phyloP scores from a whole-genome alignment of 2,329 filamentous ascomycete species.

The Pezicula carpinea region DNA sequence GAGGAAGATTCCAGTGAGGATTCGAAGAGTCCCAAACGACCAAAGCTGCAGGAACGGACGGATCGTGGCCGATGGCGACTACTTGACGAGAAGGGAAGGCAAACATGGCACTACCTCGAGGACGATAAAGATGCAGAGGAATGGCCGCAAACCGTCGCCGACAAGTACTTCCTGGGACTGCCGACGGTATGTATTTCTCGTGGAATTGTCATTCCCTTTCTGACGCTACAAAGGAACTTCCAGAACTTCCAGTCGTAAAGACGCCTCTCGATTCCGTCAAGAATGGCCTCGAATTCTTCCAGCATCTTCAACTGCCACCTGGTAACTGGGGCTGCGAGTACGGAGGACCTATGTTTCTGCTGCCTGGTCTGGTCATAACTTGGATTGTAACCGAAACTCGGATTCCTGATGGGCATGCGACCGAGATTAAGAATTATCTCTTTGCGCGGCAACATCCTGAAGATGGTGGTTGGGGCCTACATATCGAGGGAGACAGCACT shows the following conservation, averaged over 20 bases:
- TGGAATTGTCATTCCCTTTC: conserved; percentile 1
- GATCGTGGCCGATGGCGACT: conserved; percentile 83
- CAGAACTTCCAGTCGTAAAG: conserved; percentile 63
- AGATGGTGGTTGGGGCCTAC: conserved; percentile 95
- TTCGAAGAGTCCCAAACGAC: conserved; percentile 33
- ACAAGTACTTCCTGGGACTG: conserved; percentile 82
- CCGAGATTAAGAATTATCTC: conserved; percentile 89
- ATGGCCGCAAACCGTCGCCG: conserved; percentile 86
- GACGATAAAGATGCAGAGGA: conserved; percentile 63
- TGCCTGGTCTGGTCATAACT: conserved; percentile 78
- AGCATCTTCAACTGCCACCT: conserved; percentile 78
- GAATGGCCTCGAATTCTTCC: conserved; percentile 86
- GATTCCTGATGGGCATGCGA: conserved; percentile 73
- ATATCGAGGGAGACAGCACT: conserved; percentile 89
- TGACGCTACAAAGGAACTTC: conserved; percentile 56
- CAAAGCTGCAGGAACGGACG: conserved; percentile 54
- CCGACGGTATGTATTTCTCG: conserved; percentile 55
- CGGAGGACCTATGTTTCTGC: conserved; percentile 92
- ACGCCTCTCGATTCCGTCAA: conserved; percentile 71
- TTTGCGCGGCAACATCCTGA: conserved; percentile 78
- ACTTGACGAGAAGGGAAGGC: conserved; percentile 74
- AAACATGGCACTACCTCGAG: conserved; percentile 89
- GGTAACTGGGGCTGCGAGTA: conserved; percentile 98
- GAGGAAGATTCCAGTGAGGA: conserved; percentile 4
- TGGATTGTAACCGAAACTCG: conserved; percentile 89